Conservation (phyloP, 352 stramenopile genomes). For the Globisporangium cystogenes region DNA sequence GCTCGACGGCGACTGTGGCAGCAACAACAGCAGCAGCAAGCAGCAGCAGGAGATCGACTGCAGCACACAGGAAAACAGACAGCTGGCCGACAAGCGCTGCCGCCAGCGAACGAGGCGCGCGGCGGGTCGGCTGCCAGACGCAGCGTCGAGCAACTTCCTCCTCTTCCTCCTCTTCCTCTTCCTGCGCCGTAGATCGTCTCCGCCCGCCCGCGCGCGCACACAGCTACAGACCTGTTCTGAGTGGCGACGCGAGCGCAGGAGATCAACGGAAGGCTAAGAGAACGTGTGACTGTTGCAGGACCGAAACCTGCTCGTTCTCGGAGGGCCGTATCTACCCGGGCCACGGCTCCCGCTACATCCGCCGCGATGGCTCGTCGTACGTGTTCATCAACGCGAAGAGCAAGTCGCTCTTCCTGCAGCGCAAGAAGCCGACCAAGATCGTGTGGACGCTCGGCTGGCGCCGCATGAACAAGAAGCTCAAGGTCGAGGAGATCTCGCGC, state of each 20-base stretch:
- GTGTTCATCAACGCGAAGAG: conserved; percentile 97
- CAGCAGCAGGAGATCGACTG: no score
- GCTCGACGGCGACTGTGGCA: background rate
- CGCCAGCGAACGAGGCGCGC: no score
- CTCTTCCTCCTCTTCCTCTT: background rate
- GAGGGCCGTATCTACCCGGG: conserved; percentile 96
- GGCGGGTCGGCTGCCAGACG: background rate
- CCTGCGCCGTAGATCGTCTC: no score
- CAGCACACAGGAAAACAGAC: background rate
- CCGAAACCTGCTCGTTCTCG: conserved; percentile 89
- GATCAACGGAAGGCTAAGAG: background rate
- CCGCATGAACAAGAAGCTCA: conserved; percentile 99
- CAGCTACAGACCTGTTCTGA: background rate
- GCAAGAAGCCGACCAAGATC: conserved; percentile 99
- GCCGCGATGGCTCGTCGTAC: conserved; percentile 95
- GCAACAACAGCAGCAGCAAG: no score
- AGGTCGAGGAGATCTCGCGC: conserved; percentile 83
- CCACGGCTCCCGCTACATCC: conserved; percentile 98
- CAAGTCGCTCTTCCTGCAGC: conserved; percentile 97
- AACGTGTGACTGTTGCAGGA: conserved; percentile 30
- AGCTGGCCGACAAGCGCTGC: no score
- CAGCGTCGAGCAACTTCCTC: background rate
- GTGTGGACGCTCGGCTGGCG: conserved; percentile 98
- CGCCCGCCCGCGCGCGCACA: no score
- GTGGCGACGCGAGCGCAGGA: background rate